These are phyloP conservation scores for Fusarium gaditjirri DNA, from an alignment of 2,329 filamentous ascomycete genomes.

Conservation along the genomic window DNA sequence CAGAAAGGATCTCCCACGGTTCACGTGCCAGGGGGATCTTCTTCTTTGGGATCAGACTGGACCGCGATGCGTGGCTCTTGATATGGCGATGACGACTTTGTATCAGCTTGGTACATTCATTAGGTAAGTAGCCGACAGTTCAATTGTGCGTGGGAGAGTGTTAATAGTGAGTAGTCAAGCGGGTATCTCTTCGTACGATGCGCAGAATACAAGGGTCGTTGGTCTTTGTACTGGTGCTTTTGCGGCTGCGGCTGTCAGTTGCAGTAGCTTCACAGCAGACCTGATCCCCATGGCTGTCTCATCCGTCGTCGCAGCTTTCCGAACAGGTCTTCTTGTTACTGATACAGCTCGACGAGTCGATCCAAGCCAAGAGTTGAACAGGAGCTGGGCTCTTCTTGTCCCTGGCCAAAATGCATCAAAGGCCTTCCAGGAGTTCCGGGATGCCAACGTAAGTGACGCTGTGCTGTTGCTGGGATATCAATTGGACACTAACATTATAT, in stretches of 20 bases:
- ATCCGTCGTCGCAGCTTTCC: slow-evolving; percentile 28
- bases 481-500: background rate
- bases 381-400: slow-evolving; percentile 35
- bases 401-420: slow-evolving; percentile 15
- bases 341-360: slow-evolving; percentile 25
- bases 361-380: background rate
- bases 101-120: slow-evolving; percentile 37
- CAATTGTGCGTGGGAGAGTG: rapidly evolving
- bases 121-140: background rate
- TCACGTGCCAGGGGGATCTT: slow-evolving; percentile 35
- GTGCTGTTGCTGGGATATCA: rapidly evolving
- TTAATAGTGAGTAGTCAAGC: slow-evolving; percentile 5
- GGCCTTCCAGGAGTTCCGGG: slow-evolving; percentile 6
- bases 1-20: slow-evolving; percentile 29
- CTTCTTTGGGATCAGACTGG: slow-evolving; percentile 32
- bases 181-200: slow-evolving; percentile 27
- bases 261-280: slow-evolving; percentile 33
- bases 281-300: slow-evolving; percentile 29
- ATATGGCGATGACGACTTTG: slow-evolving; percentile 38
- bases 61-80: slow-evolving; percentile 30
- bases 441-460: background rate
- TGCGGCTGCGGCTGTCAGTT: slow-evolving; percentile 35
- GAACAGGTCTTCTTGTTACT: slow-evolving; percentile 29
- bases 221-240: slow-evolving; percentile 38
- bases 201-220: slow-evolving; percentile 24